A percentile compares a stretch with the other conserved stretches of the same genome.
These are phyloP conservation scores for Termitomyces eurrhizus DNA, from an alignment of 768 basidiomycete species.

Conservation along the genomic window DNA sequence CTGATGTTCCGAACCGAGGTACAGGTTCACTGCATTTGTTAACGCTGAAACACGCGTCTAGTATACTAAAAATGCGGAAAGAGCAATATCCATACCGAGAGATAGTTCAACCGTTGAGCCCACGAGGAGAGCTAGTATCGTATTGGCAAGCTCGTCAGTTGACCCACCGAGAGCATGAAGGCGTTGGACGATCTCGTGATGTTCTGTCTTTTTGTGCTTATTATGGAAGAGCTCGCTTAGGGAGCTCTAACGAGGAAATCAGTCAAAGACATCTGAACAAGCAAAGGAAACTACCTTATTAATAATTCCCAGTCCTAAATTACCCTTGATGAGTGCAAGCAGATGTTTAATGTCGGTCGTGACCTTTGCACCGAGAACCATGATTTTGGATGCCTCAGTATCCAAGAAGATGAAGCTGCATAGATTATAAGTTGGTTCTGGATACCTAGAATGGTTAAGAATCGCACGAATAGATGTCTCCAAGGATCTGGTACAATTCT, in stretches of 20 bases:
- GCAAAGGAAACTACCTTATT: conserved; percentile 33
- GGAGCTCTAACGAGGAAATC: conserved; percentile 34
- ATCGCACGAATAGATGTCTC: conserved; percentile 68
- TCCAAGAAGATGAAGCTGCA: conserved; percentile 75
- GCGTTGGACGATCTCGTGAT: conserved; percentile 51
- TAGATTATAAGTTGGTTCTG: neutral
- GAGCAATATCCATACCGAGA: conserved; percentile 41
- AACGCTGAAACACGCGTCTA: conserved; percentile 37
- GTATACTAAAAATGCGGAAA: neutral
- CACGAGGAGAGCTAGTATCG: conserved; percentile 68
- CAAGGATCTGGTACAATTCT: conserved; percentile 60
- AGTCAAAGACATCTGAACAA: neutral
- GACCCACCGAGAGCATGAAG: conserved; percentile 54
- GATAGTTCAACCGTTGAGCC: conserved; percentile 65
- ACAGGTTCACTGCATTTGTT: conserved; percentile 63
- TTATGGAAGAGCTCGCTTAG: conserved; percentile 41
- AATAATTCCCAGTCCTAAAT: conserved; percentile 38
- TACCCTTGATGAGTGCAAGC: conserved; percentile 49
- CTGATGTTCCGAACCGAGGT: conserved; percentile 49
- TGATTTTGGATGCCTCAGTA: conserved; percentile 52
- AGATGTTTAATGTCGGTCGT: conserved; percentile 51
- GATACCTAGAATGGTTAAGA: neutral
- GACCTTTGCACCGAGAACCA: conserved; percentile 50
- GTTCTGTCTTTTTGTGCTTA: conserved; percentile 41
- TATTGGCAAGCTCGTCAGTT: conserved; percentile 62